Conservation (phyloP, 495 filamentous ascomycete species). For the Penicillium lividum region DNA sequence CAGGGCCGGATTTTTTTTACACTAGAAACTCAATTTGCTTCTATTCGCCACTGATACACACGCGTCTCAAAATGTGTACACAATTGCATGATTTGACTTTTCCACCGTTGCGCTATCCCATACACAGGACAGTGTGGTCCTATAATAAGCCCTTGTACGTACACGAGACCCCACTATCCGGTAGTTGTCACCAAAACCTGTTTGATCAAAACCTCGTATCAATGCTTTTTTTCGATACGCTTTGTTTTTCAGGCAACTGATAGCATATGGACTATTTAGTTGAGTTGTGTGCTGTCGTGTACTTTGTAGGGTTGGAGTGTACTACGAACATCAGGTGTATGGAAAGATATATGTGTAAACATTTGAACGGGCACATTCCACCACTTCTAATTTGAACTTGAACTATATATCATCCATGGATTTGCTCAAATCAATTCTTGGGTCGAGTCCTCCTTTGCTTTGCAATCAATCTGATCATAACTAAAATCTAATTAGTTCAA, state of each 20-base stretch:
- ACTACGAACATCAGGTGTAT: background rate
- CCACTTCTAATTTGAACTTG: background rate
- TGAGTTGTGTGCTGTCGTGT: background rate
- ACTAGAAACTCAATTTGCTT: conserved; percentile 9
- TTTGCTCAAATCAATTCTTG: background rate
- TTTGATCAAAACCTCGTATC: conserved; percentile 1
- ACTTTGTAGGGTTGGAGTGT: too few species aligned
- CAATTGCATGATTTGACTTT: conserved; percentile 15
- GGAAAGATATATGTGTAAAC: background rate
- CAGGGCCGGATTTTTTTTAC: background rate
- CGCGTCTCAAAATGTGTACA: conserved; percentile 14
- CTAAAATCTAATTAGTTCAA: background rate
- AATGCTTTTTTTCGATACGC: background rate
- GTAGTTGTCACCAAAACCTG: background rate
- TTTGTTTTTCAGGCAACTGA: background rate
- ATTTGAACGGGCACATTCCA: background rate
- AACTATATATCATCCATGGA: background rate
- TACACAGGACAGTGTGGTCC: conserved; percentile 12
- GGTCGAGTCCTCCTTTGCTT: background rate
- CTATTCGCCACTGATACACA: conserved; percentile 12
- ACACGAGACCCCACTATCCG: conserved; percentile 4
- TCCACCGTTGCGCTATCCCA: conserved; percentile 20
- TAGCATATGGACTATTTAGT: background rate
- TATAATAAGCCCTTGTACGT: conserved; percentile 13
- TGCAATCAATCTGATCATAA: background rate